A percentile compares a stretch with the other conserved stretches of the same genome.
Conservation (phyloP, 805 yeast genomes). For the Candida easanensis region DNA sequence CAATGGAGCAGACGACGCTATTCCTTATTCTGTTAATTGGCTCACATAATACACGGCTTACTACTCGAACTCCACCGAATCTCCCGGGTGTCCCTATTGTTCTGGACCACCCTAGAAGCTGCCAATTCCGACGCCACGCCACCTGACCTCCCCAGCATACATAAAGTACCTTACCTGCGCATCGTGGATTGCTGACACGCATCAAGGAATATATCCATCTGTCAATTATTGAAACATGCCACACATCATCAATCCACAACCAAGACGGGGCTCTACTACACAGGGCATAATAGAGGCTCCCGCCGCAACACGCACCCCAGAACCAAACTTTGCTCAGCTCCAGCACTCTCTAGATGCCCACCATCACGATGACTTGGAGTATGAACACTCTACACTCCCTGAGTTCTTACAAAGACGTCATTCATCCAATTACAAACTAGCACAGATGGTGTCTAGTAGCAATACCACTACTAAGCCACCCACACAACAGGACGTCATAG, state of each 20-base stretch:
- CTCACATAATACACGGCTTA: no score
- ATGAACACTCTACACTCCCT: neutral
- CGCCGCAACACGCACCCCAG: conserved; percentile 11
- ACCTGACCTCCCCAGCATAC: neutral
- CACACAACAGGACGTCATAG: neutral
- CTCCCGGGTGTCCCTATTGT: neutral
- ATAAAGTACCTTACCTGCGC: neutral
- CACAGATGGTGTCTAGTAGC: conserved; percentile 2
- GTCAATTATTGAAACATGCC: neutral
- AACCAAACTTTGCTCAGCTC: conserved; percentile 5
- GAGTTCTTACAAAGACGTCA: conserved; percentile 6
- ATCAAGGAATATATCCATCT: no score
- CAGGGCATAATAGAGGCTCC: conserved; percentile 5
- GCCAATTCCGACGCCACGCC: neutral
- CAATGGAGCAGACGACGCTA: no score
- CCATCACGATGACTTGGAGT: neutral
- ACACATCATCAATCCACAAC: neutral
- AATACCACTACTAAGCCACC: neutral
- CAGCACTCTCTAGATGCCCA: conserved; percentile 3
- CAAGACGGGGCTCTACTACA: neutral
- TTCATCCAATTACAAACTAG: conserved; percentile 11
- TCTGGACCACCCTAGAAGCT: neutral
- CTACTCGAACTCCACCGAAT: no score
- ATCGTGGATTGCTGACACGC: no score
- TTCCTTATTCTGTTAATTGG: no score